Base-by-base conservation (phyloP, 2,329 filamentous ascomycete species). In the Scedosporium dehoogii region DNA sequence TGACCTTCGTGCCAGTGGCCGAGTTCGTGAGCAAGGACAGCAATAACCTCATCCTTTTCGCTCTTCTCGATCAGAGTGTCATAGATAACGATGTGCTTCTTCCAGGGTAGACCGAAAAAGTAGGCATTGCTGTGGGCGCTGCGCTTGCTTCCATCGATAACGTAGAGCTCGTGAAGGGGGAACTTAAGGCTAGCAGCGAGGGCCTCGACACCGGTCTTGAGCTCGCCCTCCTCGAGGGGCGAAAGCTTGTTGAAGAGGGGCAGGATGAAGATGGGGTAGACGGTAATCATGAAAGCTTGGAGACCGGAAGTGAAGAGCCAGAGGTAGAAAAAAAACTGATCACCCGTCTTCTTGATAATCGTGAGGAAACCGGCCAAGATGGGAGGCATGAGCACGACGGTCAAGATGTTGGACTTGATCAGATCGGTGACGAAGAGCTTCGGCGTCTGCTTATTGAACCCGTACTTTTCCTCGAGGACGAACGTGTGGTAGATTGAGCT, bases 11-110 rank as follows among this genome's bases (percentile, higher is more conserved):
- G 93, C 94, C 94, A 99, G 79, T 99, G 94, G 60, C 94, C 94
- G 58, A 99, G 84, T 76, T 99, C 94, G 73, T 99, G 94, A 42
- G 91, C 92, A 61, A 99, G 80, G 61, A 99, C 92, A 67, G 94
- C 93, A 64, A 96, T 91, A 48, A 99, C 92, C 76, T 99, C 94
- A 71, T 94, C 84, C 3, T 90, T 87, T 65, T 92, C 86, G 73
- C 89, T 94, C 84, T 97, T 96, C 76, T 97, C 93, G 66, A 99
- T 92, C 66, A 99, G 78, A 4, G 96, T 99, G 73, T 99, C 94
- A 74, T 96, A 99, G 72, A 99, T 96, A 71, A 99, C 94, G 79
- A 99, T 99, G 80, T 97, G 96, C 84, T 97, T 97, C 84, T 97
- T 97, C 92, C 93, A 99, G 51, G 94, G 94, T 62, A 99, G 84